Base-by-base conservation (phyloP, 352 stramenopile species). In the Pythium angustatum region DNA sequence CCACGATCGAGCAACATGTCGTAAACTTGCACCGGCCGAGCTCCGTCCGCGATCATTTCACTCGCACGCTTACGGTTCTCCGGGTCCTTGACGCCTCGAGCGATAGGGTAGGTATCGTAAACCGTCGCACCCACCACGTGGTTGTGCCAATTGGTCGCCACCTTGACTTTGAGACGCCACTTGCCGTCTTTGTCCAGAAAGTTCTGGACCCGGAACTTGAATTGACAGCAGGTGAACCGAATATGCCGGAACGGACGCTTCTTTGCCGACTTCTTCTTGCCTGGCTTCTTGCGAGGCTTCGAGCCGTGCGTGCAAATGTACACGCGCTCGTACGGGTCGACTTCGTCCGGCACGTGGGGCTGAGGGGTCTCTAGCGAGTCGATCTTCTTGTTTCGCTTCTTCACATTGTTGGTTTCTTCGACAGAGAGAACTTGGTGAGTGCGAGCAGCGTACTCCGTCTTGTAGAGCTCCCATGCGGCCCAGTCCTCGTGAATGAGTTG, bases 291-390 rank as follows among this genome's bases (percentile, higher is more conserved):
- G 22, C 22, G 14, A 17, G 10, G 21, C 9, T 38, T 24, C 36
- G 24, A 59, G 9, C 52, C 38, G 17, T 59, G 52, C 26, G 52
- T 50, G 14, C 52, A 59, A 15, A 50, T 50, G 52, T 50, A 59
- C 22, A 38, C 17, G 4, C 52, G 36, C 22, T 36, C 34, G 24
- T 59, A 59, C 22, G 21, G 22, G n/a, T 9, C 50, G n/a, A 49
- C 21, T 12, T 49, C 41, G 9, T 34, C 24, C 4, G 45, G 45
- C 8, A 36, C 45, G 12, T 34, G 45, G 3, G 45, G 45, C 21
- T 52, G 45, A 22, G 24, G 27, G 22, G 22, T 52, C 31, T 26
- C n/a, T 11, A 43, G 15, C 14, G 14, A 3, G 31, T 40, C 30
- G 28, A 56, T 41, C 28, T 43, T 43, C 27, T 27, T 28, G 49